Percentiles rank a stretch among this genome's conserved stretches.
Evolutionary conservation across 306 rosid species (phyloP).

Genomic region (Styphnolobium japonicum): DNA sequence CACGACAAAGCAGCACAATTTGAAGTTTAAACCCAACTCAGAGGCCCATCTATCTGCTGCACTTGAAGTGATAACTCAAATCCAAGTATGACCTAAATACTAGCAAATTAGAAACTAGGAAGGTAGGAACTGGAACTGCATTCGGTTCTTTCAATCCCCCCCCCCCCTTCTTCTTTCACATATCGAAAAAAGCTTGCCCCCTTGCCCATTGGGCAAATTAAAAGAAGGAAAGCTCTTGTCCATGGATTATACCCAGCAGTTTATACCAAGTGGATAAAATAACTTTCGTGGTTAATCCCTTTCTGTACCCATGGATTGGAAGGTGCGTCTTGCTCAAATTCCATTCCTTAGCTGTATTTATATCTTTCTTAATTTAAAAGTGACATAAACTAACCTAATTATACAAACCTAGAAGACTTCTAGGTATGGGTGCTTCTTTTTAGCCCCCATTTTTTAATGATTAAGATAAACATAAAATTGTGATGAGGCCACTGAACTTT

Average conservation of each 20-base stretch:
- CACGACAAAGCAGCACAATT: not conserved
- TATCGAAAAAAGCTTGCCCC: not conserved
- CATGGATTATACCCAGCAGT: not conserved
- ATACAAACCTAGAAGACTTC: not conserved
- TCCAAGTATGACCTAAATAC: not conserved
- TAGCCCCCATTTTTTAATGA: not conserved
- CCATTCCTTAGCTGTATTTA: not conserved
- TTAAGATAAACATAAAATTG: not conserved
- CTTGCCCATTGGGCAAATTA: constrained; percentile 17
- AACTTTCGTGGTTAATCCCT: not conserved
- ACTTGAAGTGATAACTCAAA: constrained; percentile 3
- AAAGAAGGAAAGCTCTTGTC: not conserved
- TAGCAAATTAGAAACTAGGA: not conserved
- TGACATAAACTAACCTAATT: not conserved
- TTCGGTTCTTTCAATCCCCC: constrained; percentile 3
- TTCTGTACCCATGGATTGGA: not conserved
- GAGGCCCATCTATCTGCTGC: not conserved
- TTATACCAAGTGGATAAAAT: not conserved
- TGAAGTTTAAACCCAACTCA: not conserved
- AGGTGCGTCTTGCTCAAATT: not conserved
- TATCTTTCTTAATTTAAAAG: not conserved
- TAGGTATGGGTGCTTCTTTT: not conserved
- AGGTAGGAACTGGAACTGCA: constrained; percentile 9
- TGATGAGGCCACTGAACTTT: not conserved
- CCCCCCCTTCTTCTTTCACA: not conserved